Evolutionary conservation across 164 flowering plant species (phyloP), one percentile per base, ranked within the genome.

Genomic region (Chimonanthus praecox): DNA sequence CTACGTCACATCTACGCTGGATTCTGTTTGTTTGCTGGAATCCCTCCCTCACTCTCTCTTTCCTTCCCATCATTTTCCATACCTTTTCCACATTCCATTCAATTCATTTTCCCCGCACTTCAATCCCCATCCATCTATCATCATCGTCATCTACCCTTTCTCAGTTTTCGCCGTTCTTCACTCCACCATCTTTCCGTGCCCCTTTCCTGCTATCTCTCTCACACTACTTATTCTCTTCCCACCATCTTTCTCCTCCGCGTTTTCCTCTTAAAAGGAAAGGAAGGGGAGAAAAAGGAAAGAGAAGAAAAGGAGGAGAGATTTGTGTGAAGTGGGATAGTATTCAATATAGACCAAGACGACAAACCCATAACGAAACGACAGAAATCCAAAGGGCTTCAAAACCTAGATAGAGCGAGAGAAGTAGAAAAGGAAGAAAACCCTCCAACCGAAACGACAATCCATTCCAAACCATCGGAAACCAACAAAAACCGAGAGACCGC

Each of bases 151-250:
- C 60, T 51, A 10, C n/a, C 16, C 60, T 5, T n/a, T 54, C 60
- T 54, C 11, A 11, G 16, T 54, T 54, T 10, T 54, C 60, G 60
- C 16, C 60, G 16, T 54, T n/a, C 60, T 11, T 54, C 60, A 54
- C 60, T 54, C 60, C 60, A 54, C 60, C 60, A 54, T 54, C 60
- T 54, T 54, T 54, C 13, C 60, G 60, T 54, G 60, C 58, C 58
- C 11, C 58, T 6, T 13, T 50, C 58, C 2, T 33, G 33, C 58
- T 54, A n/a, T 8, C 60, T 15, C 60, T 54, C 60, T n/a, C 60
- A 54, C 60, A 54, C 11, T 54, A 13, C 16, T 54, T 54, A 13
- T 54, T 51, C 58, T 51, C 58, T 54, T 54, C 60, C 16, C 10
- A 13, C 10, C 16, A 4, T 54, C 60, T 9, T 10, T 54, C 16